Evolutionary conservation across 2,329 filamentous ascomycete species (phyloP).

Genomic region (Ascochyta fabae): DNA sequence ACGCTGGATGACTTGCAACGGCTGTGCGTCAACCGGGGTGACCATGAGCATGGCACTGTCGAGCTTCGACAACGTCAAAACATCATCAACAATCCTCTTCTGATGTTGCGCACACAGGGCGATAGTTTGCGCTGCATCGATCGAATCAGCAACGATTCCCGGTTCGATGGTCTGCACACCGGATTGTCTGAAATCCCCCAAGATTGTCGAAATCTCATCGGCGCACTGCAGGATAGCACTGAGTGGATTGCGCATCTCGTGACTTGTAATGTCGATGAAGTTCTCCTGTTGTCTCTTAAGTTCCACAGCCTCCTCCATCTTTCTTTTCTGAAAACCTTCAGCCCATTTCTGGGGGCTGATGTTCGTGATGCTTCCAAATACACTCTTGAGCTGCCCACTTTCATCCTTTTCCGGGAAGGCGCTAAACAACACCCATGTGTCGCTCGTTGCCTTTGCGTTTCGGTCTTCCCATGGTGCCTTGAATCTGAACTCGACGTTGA

Average conservation of each 20-base stretch:
- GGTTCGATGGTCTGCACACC: constrained; percentile 55
- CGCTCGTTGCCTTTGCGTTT: constrained; percentile 62
- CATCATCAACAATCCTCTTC: constrained; percentile 63
- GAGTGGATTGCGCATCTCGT: constrained; percentile 79
- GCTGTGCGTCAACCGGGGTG: constrained; percentile 72
- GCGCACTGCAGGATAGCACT: constrained; percentile 78
- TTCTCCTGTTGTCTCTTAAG: constrained; percentile 82
- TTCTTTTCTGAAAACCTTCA: constrained; percentile 77
- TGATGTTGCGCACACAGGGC: constrained; percentile 80
- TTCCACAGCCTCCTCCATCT: constrained; percentile 81
- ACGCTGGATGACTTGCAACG: constrained; percentile 68
- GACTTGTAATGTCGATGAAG: constrained; percentile 79
- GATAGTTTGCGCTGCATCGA: constrained; percentile 80
- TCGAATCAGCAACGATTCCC: constrained; percentile 63
- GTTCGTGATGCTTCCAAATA: constrained; percentile 83
- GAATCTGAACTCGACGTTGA: constrained; percentile 78
- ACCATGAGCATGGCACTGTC: constrained; percentile 77
- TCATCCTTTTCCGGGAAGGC: constrained; percentile 74
- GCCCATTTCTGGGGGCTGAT: constrained; percentile 87
- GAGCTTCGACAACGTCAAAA: constrained; percentile 62
- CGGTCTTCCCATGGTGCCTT: constrained; percentile 69
- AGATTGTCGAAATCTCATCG: constrained; percentile 70
- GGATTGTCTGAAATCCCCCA: constrained; percentile 53
- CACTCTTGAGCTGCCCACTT: constrained; percentile 70
- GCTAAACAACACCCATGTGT: constrained; percentile 80